Conservation (phyloP, 805 yeast genomes). For the Ogataea degrootiae region DNA sequence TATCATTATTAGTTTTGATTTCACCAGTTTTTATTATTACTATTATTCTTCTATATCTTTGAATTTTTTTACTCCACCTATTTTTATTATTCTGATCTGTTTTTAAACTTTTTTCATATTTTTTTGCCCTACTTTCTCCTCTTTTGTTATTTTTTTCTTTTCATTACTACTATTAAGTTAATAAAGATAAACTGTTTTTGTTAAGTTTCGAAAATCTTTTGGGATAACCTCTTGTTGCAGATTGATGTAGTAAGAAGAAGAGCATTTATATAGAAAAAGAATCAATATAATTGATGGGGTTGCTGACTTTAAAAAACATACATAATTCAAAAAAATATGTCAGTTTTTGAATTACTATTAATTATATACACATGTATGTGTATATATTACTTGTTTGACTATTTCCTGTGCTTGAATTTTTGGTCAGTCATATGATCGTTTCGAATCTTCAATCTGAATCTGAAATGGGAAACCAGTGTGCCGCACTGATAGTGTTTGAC, state of each 20-base stretch:
- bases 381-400: too few relatives aligned
- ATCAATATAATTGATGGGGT: too few relatives aligned
- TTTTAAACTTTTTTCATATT: not conserved
- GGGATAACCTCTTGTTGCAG: too few relatives aligned
- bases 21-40: slow-evolving; percentile 1
- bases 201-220: not conserved
- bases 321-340: too few relatives aligned
- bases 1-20: slow-evolving; percentile 6
- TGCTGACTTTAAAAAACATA: too few relatives aligned
- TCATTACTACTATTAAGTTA: not conserved
- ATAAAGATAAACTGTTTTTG: slow-evolving; percentile 3
- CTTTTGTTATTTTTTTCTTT: not conserved
- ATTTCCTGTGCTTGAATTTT: too few relatives aligned
- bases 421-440: too few relatives aligned
- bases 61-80: slow-evolving; percentile 5
- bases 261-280: not conserved
- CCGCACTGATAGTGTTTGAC: too few relatives aligned
- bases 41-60: not conserved
- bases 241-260: not conserved
- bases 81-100: not conserved
- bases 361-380: too few relatives aligned
- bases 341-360: too few relatives aligned
- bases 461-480: too few relatives aligned
- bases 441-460: too few relatives aligned
- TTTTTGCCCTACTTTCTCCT: not conserved